Percentiles rank a stretch among this genome's conserved stretches.
Conservation (phyloP, 306 rosid species). For the Acacia acuminata region DNA sequence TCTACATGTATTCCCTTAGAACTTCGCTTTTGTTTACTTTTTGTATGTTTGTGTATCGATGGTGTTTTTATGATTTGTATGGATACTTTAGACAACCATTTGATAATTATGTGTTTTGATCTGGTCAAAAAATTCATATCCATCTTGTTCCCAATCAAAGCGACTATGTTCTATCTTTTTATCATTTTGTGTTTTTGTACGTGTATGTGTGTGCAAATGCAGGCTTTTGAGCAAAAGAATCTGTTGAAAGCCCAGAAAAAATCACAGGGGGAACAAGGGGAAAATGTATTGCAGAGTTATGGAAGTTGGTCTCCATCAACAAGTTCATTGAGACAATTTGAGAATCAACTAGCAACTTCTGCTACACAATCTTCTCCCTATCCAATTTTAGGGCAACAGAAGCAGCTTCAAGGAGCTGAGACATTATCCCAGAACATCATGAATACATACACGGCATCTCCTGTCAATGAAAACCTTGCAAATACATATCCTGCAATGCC, state of each 20-base stretch:
- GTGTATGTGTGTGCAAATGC: constrained; percentile 7
- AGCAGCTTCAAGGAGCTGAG: constrained; percentile 57
- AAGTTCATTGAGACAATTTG: constrained; percentile 48
- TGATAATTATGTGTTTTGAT: constrained; percentile 21
- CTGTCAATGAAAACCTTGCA: constrained; percentile 51
- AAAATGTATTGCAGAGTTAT: constrained; percentile 47
- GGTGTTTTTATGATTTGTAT: neutral
- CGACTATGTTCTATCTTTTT: constrained; percentile 4
- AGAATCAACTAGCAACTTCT: constrained; percentile 53
- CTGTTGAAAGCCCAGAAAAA: constrained; percentile 47
- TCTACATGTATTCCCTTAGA: constrained; percentile 5
- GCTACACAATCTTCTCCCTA: constrained; percentile 54
- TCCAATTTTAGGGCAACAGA: constrained; percentile 49
- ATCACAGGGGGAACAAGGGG: constrained; percentile 49
- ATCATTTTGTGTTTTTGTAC: neutral
- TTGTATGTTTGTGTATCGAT: neutral
- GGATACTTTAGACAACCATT: neutral
- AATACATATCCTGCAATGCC: constrained; percentile 61
- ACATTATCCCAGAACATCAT: constrained; percentile 54
- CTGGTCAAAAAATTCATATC: constrained; percentile 1
- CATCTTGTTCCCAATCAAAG: constrained; percentile 17
- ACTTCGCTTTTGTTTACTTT: neutral
- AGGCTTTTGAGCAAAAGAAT: constrained; percentile 58
- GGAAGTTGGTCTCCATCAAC: constrained; percentile 62
- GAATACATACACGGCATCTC: constrained; percentile 50